Evolutionary conservation across 2,329 filamentous ascomycete species (phyloP), one percentile per base, ranked within the genome.

Genomic region (Tolypocladium ophioglossoides): DNA sequence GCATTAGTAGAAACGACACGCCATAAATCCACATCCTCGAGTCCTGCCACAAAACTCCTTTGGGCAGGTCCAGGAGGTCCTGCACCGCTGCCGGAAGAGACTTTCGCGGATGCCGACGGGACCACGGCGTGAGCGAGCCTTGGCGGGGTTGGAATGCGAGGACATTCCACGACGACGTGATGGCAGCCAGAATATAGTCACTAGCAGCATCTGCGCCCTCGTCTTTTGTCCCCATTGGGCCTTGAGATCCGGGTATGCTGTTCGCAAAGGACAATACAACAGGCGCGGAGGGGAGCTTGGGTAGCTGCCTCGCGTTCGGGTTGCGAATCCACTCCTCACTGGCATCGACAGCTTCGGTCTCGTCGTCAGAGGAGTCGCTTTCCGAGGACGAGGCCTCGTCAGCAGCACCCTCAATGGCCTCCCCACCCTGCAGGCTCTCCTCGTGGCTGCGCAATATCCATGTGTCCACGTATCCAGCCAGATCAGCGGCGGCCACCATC

Each of bases 21-120:
- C 92, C 91, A 64, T 95, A 96, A 22, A 97, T 72, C 90, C 92
- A 97, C 9, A 92, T 71, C 16, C 92, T 81, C 32, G 76, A 74
- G 1, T 86, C 76, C 65, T 95, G 87, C 91, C 92, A 97, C 40
- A 96, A 70, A 30, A 85, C 84, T 4, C 91, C 91, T 74, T 92
- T 92, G 53, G 87, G 87, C 44, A 89, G 78, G 66, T 96, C 91
- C 56, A 86, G 82, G 27, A 91, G 80, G 59, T 84, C 81, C 54
- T 79, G 82, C 67, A 95, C 92, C 50, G 87, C 80, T 3, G 78
- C 75, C 0, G 91, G 94, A 22, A 96, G 82, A 55, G 79, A 80
- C 18, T 80, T 79, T n/a, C 85, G 82, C 5, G 86, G 85, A 67
- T 97, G 96, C 39, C 87, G 80, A 59, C 89, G 81, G 10, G 89